Evolutionary conservation across 2,329 filamentous ascomycete genomes (phyloP).

Genomic region (Septoria linicola): DNA sequence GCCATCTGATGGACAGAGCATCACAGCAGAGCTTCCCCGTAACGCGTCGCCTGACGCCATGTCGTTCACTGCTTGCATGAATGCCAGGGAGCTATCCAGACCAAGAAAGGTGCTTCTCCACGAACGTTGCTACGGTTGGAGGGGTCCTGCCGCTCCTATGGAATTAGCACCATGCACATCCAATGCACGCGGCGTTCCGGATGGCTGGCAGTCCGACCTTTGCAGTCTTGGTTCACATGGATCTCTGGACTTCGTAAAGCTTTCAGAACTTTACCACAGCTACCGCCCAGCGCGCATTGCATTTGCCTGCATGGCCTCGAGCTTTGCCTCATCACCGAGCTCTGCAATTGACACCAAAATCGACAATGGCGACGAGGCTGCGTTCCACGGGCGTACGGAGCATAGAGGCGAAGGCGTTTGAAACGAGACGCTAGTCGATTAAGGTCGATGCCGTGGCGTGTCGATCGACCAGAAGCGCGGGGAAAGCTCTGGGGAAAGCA

Average conservation of each 20-base stretch:
- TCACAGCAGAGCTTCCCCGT: conserved; percentile 14
- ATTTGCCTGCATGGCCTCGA: too few species aligned
- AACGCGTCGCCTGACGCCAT: conserved; percentile 21
- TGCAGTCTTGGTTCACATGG: neutral
- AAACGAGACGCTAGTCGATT: conserved; percentile 4
- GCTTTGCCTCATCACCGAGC: too few species aligned
- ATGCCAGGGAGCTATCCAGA: conserved; percentile 27
- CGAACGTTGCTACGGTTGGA: conserved; percentile 26
- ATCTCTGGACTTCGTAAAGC: neutral
- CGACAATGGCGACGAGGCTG: neutral
- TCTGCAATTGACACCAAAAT: too few species aligned
- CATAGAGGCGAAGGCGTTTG: neutral
- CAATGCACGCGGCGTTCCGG: conserved; percentile 21
- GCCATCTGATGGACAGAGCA: conserved; percentile 19
- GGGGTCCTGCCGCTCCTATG: conserved; percentile 22
- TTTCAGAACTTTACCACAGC: too few species aligned
- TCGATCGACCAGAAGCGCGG: conserved; percentile 9
- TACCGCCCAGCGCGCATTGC: too few species aligned
- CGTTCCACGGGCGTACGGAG: conserved; percentile 8
- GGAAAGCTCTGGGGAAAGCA: conserved; percentile 21
- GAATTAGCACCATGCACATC: conserved; percentile 1
- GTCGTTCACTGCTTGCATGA: conserved; percentile 24
- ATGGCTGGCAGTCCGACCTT: conserved; percentile 17
- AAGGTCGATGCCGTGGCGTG: conserved; percentile 3
- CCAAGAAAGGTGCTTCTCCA: conserved; percentile 25